Evolutionary conservation across 768 basidiomycete genomes (phyloP).

Genomic region (Rhizopogon vinicolor): DNA sequence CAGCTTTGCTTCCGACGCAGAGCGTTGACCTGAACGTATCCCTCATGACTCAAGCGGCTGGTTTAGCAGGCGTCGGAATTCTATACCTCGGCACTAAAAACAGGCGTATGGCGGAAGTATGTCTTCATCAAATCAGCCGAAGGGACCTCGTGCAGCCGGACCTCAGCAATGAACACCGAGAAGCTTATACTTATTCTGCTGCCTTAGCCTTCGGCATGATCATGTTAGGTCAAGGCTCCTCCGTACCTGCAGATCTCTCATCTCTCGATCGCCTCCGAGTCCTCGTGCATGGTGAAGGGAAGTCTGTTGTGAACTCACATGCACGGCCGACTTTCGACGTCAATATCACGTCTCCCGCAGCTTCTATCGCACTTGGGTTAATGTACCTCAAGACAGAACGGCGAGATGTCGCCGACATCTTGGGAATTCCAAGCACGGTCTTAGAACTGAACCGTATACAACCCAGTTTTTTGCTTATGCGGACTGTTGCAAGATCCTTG

Average conservation of each 20-base stretch:
- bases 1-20: slow-evolving; percentile 85
- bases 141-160: slow-evolving; percentile 77
- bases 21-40: slow-evolving; percentile 88
- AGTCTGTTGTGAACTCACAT: slow-evolving; percentile 31
- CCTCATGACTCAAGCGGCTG: slow-evolving; percentile 85
- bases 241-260: slow-evolving; percentile 71
- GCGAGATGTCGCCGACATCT: slow-evolving; percentile 79
- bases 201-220: slow-evolving; percentile 94
- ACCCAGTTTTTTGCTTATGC: slow-evolving; percentile 80
- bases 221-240: slow-evolving; percentile 85
- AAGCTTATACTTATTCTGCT: slow-evolving; percentile 86
- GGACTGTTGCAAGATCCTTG: slow-evolving; percentile 70
- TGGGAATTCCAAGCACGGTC: slow-evolving; percentile 78
- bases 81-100: slow-evolving; percentile 87
- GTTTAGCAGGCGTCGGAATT: slow-evolving; percentile 82
- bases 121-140: slow-evolving; percentile 78
- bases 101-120: slow-evolving; percentile 89
- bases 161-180: slow-evolving; percentile 82
- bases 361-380: slow-evolving; percentile 82
- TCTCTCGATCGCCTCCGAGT: slow-evolving; percentile 64
- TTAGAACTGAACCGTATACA: slow-evolving; percentile 81
- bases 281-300: slow-evolving; percentile 73
- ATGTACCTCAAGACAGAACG: slow-evolving; percentile 90
- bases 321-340: slow-evolving; percentile 63
- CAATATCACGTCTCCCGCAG: slow-evolving; percentile 88